Percentiles rank a stretch among this genome's conserved stretches.
Evolutionary conservation across 345 rosid genomes (phyloP).

Genomic region (Rhizophora mangle): DNA sequence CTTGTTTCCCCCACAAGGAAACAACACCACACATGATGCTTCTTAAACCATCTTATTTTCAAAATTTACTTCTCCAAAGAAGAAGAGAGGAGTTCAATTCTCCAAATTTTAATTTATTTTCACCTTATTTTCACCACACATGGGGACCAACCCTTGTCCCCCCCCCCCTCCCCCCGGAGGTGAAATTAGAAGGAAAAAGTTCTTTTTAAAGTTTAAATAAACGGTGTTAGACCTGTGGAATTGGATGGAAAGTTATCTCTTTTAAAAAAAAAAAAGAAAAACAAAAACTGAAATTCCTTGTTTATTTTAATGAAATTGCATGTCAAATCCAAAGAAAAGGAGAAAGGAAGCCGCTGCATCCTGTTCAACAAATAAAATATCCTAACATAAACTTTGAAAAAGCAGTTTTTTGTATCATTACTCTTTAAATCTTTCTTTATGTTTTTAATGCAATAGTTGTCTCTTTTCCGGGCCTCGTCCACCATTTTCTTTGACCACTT

Average conservation of each 20-base stretch:
- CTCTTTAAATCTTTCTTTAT: slow-evolving; percentile 19
- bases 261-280: no score
- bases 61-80: not conserved
- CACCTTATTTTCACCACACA: no score
- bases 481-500: slow-evolving; percentile 39
- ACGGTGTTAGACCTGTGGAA: no score
- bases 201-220: no score
- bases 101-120: no score
- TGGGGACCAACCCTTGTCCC: no score
- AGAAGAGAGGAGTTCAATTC: no score
- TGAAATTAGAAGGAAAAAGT: no score
- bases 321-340: not conserved
- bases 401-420: slow-evolving; percentile 31
- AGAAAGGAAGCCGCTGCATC: not conserved
- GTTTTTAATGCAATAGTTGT: slow-evolving; percentile 5
- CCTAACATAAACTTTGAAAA: slow-evolving; percentile 4
- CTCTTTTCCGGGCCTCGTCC: slow-evolving; percentile 17
- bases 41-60: no score
- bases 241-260: no score
- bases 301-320: slow-evolving; percentile 3
- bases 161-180: no score
- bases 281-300: not conserved
- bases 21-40: not conserved
- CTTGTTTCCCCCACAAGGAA: slow-evolving; percentile 9
- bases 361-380: not conserved